Evolutionary conservation across 352 stramenopile genomes (phyloP).

Genomic region (Pythium biforme): DNA sequence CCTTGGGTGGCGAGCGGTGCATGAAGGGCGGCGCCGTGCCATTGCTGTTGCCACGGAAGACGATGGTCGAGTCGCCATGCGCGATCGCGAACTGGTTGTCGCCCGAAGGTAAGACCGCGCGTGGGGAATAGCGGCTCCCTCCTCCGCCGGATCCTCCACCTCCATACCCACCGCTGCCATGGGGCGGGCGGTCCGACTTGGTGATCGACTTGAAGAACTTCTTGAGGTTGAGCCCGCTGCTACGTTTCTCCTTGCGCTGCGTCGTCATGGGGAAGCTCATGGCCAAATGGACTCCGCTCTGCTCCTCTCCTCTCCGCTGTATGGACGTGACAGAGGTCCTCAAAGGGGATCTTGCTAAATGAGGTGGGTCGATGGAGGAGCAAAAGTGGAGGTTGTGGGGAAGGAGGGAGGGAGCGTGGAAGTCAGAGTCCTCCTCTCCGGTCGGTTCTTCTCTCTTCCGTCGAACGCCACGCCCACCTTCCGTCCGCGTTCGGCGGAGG

Average conservation of each 20-base stretch:
- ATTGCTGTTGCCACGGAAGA: constrained; percentile 9
- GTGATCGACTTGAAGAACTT: constrained; percentile 30
- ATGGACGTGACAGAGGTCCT: background rate
- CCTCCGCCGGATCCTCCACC: background rate
- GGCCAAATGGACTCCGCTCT: background rate
- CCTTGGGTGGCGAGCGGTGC: constrained; percentile 30
- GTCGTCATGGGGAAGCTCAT: constrained; percentile 9
- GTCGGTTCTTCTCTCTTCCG: constrained; percentile 6
- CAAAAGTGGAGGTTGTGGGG: background rate
- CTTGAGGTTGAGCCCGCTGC: constrained; percentile 18
- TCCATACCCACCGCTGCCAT: background rate
- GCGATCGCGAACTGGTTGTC: constrained; percentile 30
- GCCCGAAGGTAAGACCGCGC: constrained; percentile 19
- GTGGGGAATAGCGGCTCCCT: constrained; percentile 13
- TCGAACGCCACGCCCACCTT: constrained; percentile 14
- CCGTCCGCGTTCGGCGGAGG: background rate
- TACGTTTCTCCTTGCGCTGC: constrained; percentile 26
- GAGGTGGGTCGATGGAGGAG: background rate
- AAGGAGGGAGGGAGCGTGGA: background rate
- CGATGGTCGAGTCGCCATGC: constrained; percentile 4
- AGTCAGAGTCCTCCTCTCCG: background rate
- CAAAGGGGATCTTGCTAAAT: background rate
- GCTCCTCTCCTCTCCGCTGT: background rate
- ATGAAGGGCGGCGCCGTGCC: constrained; percentile 16
- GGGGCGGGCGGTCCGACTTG: constrained; percentile 9